These are phyloP conservation scores for Phaeosphaeriaceae sp. DNA, from an alignment of 2,329 filamentous ascomycete genomes.

Conservation along the genomic window DNA sequence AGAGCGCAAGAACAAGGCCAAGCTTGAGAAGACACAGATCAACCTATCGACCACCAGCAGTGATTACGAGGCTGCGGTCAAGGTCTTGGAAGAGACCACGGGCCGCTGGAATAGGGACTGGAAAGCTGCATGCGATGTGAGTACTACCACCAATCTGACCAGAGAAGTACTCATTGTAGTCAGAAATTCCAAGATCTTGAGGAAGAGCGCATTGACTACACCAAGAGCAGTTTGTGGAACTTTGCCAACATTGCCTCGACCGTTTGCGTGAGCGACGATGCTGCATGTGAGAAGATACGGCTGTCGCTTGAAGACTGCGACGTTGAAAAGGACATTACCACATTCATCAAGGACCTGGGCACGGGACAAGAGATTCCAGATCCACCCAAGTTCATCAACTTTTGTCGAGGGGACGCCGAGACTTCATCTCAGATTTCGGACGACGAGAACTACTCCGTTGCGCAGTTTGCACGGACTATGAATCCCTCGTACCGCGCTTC, in stretches of 20 bases:
- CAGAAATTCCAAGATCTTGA: conserved; percentile 98
- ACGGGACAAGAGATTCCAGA: conserved; percentile 98
- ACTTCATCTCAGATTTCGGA: conserved; percentile 83
- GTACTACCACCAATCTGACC: conserved; percentile 19
- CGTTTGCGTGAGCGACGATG: conserved; percentile 96
- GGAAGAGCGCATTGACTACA: conserved; percentile 95
- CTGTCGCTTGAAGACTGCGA: conserved; percentile 94
- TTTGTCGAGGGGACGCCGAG: conserved; percentile 89
- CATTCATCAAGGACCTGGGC: conserved; percentile 86
- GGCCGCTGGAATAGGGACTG: conserved; percentile 96
- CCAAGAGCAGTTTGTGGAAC: conserved; percentile 96
- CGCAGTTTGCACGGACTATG: conserved; percentile 92
- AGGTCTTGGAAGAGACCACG: conserved; percentile 93
- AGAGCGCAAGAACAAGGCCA: conserved; percentile 98
- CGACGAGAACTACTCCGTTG: conserved; percentile 90
- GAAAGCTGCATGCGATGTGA: conserved; percentile 87
- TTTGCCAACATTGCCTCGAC: conserved; percentile 98
- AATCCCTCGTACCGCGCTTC: conserved; percentile 96
- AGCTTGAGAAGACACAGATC: conserved; percentile 97
- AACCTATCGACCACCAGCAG: conserved; percentile 89
- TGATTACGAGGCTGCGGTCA: conserved; percentile 93
- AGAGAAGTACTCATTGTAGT: conserved; percentile 13
- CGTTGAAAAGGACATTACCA: conserved; percentile 90
- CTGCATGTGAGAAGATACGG: conserved; percentile 90
- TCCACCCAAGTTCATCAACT: conserved; percentile 98